Evolutionary conservation across 192 early-diverging fungal genomes (phyloP).

Genomic region (Jimgerdemannia lactiflua): DNA sequence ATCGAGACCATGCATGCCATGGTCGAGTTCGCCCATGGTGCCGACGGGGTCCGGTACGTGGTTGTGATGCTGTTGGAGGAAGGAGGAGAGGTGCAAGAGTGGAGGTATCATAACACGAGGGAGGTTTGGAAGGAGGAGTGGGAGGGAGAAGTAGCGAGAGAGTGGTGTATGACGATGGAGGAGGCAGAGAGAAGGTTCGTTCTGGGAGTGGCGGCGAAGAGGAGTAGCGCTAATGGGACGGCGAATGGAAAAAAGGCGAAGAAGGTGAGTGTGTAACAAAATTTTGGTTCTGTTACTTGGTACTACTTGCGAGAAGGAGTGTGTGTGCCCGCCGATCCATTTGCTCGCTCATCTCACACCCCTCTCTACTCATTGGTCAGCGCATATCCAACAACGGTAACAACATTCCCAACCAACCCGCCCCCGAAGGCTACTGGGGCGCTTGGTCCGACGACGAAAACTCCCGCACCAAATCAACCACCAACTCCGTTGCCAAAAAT

Average conservation of each 20-base stretch:
- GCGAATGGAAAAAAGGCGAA: constrained; percentile 1
- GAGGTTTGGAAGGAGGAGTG: constrained; percentile 25
- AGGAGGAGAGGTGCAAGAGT: constrained; percentile 24
- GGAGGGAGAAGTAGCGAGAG: constrained; percentile 13
- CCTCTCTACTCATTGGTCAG: no score
- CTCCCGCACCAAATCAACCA: background rate
- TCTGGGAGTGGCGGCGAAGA: constrained; percentile 3
- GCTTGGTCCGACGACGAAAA: constrained; percentile 36
- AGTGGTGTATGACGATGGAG: constrained; percentile 29
- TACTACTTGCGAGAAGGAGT: background rate
- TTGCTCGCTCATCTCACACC: no score
- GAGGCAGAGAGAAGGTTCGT: constrained; percentile 32
- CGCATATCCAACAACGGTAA: no score
- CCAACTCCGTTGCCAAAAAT: background rate
- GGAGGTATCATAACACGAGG: constrained; percentile 37
- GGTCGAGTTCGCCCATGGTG: constrained; percentile 21
- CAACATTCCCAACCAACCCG: constrained; percentile 1
- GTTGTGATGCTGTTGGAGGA: constrained; percentile 32
- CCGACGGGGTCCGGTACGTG: constrained; percentile 17
- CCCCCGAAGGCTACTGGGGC: constrained; percentile 36
- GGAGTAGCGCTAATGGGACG: constrained; percentile 12
- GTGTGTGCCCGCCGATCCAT: no score
- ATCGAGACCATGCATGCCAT: constrained; percentile 33
- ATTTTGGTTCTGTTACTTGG: background rate
- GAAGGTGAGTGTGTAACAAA: constrained; percentile 2